Percentiles rank a stretch among this genome's conserved stretches.
These are phyloP conservation scores for Talaromyces pinophilus DNA, from an alignment of 2,329 filamentous ascomycete genomes.

Conservation along the genomic window DNA sequence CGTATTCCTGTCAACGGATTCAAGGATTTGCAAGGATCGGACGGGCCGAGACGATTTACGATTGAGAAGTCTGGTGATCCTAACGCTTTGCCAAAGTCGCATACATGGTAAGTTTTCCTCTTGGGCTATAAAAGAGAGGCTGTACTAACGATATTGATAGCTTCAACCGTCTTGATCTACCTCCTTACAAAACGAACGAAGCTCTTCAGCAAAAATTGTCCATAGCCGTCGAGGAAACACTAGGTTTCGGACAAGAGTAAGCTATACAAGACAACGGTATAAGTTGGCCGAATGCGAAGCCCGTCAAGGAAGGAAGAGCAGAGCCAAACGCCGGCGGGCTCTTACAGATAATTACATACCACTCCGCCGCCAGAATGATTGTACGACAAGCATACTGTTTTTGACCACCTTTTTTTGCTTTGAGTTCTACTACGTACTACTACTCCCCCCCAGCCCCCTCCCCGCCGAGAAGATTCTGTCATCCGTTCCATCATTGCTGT, in stretches of 20 bases:
- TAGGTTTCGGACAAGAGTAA: conserved; percentile 98
- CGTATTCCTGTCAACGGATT: conserved; percentile 99
- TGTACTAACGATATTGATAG: conserved; percentile 47
- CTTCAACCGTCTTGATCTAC: conserved; percentile 96
- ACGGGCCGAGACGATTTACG: conserved; percentile 91
- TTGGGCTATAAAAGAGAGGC: too few species aligned
- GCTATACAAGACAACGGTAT: not conserved
- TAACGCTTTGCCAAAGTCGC: conserved; percentile 88
- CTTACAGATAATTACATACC: not conserved
- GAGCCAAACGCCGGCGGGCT: not conserved
- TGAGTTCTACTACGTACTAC: not conserved
- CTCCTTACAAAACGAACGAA: conserved; percentile 87
- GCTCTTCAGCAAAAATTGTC: conserved; percentile 85
- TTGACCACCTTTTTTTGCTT: not conserved
- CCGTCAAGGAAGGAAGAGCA: not conserved
- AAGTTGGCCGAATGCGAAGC: not conserved
- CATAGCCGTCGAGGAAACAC: conserved; percentile 96
- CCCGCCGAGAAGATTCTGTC: not conserved
- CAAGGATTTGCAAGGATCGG: conserved; percentile 96
- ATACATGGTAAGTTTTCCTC: conserved; percentile 77
- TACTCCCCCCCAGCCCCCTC: too few species aligned
- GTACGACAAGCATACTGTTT: conserved; percentile 16
- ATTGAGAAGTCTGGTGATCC: conserved; percentile 97
- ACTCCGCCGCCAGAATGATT: conserved; percentile 4
- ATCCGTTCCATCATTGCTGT: not conserved